Evolutionary conservation across 257 asterid genomes (phyloP).

Genomic region (Dorcoceras hygrometricum): DNA sequence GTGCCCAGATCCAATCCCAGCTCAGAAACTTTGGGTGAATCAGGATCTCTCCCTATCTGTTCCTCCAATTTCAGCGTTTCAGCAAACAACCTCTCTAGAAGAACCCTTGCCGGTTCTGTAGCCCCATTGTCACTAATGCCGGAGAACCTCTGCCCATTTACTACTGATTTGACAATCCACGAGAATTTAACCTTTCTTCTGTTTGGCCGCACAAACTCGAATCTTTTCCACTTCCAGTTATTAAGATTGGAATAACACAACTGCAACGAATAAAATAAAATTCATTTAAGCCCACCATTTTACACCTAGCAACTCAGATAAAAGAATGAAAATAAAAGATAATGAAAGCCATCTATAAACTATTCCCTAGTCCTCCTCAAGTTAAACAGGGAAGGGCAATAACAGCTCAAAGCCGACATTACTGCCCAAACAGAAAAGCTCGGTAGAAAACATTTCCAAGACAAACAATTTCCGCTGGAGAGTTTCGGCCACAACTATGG

Average conservation of each 20-base stretch:
- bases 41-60: conserved; percentile 61
- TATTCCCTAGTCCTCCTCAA: no score
- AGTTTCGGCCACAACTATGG: no score
- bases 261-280: conserved; percentile 33
- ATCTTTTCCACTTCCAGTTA: conserved; percentile 40
- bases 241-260: conserved; percentile 26
- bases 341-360: no score
- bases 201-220: conserved; percentile 30
- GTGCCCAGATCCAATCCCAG: conserved; percentile 46
- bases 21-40: conserved; percentile 47
- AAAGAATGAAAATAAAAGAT: no score
- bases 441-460: no score
- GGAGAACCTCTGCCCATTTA: conserved; percentile 42
- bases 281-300: not conserved
- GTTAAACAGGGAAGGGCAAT: no score
- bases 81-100: conserved; percentile 72
- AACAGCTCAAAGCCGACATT: no score
- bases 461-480: no score
- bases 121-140: conserved; percentile 61
- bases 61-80: conserved; percentile 85
- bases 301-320: no score
- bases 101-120: conserved; percentile 63
- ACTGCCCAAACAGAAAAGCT: no score
- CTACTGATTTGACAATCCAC: conserved; percentile 50
- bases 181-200: conserved; percentile 30